phyloP scores from a whole-genome alignment of 1,139 yeast species.

The Debaryomycetaceae sp. region DNA sequence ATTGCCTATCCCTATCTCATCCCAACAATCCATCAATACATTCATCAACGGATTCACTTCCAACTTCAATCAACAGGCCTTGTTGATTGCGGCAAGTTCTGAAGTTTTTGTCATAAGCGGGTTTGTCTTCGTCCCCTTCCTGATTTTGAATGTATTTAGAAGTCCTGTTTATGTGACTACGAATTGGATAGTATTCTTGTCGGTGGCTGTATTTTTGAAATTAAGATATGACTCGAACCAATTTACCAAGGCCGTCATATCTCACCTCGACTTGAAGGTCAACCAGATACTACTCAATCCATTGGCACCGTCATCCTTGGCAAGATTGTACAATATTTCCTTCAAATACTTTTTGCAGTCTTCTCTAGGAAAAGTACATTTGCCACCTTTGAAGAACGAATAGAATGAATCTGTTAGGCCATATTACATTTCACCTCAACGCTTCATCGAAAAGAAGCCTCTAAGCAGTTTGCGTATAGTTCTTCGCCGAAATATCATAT shows the following conservation, averaged over 20 bases:
- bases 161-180: slow-evolving; percentile 15
- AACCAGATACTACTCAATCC: slow-evolving; percentile 25
- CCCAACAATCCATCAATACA: slow-evolving; percentile 20
- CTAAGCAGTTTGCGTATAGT: no score
- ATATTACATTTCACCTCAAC: no score
- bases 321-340: slow-evolving; percentile 7
- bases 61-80: slow-evolving; percentile 43
- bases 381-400: background rate
- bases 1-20: slow-evolving; percentile 15
- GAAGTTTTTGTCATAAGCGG: slow-evolving; percentile 35
- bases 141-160: slow-evolving; percentile 12
- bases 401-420: background rate
- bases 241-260: slow-evolving; percentile 38
- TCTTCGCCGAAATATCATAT: no score
- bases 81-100: slow-evolving; percentile 44
- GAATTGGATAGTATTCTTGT: slow-evolving; percentile 15
- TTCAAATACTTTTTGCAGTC: slow-evolving; percentile 7
- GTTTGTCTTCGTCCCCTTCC: slow-evolving; percentile 13
- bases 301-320: slow-evolving; percentile 18
- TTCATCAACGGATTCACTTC: slow-evolving; percentile 33
- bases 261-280: slow-evolving; percentile 35
- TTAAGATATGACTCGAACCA: slow-evolving; percentile 42
- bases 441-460: no score
- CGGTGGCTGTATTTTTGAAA: slow-evolving; percentile 41
- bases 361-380: slow-evolving; percentile 5